Base-by-base conservation (phyloP, 108 stramenopile genomes). In the Cyclotella cryptica region DNA sequence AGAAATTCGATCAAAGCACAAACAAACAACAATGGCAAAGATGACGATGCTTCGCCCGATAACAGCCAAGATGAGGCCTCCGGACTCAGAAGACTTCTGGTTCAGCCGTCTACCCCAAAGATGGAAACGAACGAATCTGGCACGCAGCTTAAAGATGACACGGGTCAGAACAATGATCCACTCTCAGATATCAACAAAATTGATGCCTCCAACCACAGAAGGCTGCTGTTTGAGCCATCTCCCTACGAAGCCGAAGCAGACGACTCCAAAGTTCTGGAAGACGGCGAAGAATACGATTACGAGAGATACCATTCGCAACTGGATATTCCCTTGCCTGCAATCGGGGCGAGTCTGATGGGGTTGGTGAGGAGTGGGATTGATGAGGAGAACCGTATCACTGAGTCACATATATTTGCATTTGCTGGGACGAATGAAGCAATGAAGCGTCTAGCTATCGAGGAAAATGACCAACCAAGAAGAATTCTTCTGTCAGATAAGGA, bases 251-350 rank as follows among this genome's bases (percentile, higher is more conserved):
- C 18, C 19, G 49, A 51, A 51, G 11, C 15, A 10, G 61, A 62
- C n/a, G 61, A 62, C 17, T 26, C 17, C 30, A 35, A 39, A 28
- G 45, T 59, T 35, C 29, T 29, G 17, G 22, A 28, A 45, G 52
- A 60, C 26, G 67, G 61, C 30, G 79, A 69, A 69, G 79, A 80
- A 45, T 80, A 80, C 24, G 79, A 80, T 58, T 80, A 80, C 40
- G 79, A 80, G 43, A 57, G 30, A 49, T 73, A 71, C 29, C 79
- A 80, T 46, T 39, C 59, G 27, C 17, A 27, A 67, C 66, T 72
- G 40, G 29, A 68, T 9, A 80, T 80, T 43, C 79, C 79, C 13
- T 54, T 80, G 47, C 79, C 79, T 27, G 79, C 67, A 14, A 40
- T 80, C n/a, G 66, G 79, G 11, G 66, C 66, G 35, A 73, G 69